Evolutionary conservation across 805 yeast species (phyloP), one percentile per base, ranked within the genome.

Genomic region (Starmerella stellata): DNA sequence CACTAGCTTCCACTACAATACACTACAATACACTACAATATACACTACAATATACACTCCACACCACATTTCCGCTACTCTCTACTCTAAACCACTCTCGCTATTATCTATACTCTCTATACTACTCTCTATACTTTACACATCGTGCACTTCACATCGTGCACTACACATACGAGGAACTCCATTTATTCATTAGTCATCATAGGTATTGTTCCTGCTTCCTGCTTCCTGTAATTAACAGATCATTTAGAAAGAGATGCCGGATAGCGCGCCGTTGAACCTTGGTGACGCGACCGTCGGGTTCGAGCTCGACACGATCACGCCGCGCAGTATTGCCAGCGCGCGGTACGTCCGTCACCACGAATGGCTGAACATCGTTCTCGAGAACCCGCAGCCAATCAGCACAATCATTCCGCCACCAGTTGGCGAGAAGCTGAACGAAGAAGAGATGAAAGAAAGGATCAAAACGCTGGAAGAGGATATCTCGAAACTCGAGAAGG

Each of bases 281-380:
- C 44, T 43, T 21, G 40, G 43, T 21, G 53, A 51, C 31, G 40
- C 52, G 14, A 49, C 56, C n/a, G 45, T 53, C 8, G 63, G 64
- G 25, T 63, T 60, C 41, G 66, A 61, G 45, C 50, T 62, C 21
- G 68, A 62, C 42, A 48, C 57, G 5, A 49, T 62, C 28, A 57
- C 63, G 8, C 52, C 64, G 25, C 51, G 66, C 13, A 64, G 62
- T 36, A 58, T 62, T n/a, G 59, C 65, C 15, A 58, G 62, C 21
- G 55, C 58, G 32, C 51, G 67, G 17, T 62, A 58, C 38, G 60
- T 62, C 14, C 50, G 64, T 17, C 64, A 62, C 42, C 65, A 62
- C 43, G 67, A 62, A 40, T 63, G 66, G 65, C 57, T 62, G 49
- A 63, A 59, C 42, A 58, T 58, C 24, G 54, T 60, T 2, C 42